Conservation (phyloP, 257 asterid species). For the Haberlea rhodopensis region DNA sequence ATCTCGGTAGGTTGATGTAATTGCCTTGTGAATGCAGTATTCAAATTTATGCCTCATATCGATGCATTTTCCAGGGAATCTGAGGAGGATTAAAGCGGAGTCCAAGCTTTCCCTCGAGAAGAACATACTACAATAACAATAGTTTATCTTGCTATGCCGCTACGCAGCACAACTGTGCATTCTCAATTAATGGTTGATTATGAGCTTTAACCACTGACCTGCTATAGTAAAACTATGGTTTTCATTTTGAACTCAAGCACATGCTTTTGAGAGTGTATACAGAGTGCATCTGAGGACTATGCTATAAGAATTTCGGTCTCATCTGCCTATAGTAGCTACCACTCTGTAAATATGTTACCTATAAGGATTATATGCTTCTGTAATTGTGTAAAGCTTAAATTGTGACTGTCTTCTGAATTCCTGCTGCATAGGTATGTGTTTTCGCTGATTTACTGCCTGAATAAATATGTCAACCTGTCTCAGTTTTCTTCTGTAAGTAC, state of each 20-base stretch:
- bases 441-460: constrained; percentile 24
- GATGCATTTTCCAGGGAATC: constrained; percentile 23
- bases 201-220: constrained; percentile 12
- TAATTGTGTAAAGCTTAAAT: constrained; percentile 26
- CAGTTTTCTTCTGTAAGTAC: not conserved
- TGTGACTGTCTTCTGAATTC: constrained; percentile 24
- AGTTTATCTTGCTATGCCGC: constrained; percentile 17
- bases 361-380: constrained; percentile 27
- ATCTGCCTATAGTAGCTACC: constrained; percentile 25
- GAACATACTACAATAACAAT: constrained; percentile 20
- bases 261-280: too few relatives aligned
- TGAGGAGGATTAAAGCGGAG: constrained; percentile 23
- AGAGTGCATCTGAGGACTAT: too few relatives aligned
- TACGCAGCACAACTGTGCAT: constrained; percentile 9
- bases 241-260: constrained; percentile 25
- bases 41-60: not conserved
- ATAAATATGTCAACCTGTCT: constrained; percentile 28
- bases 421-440: constrained; percentile 22
- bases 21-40: not conserved
- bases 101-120: constrained; percentile 28
- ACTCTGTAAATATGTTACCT: constrained; percentile 45
- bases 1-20: too few relatives aligned
- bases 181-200: constrained; percentile 14
- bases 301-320: constrained; percentile 27
- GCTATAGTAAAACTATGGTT: constrained; percentile 3